A percentile compares a stretch with the other conserved stretches of the same genome.
phyloP scores from a whole-genome alignment of 225 moss, liverwort and hornwort genomes.

The Polytrichum formosum region DNA sequence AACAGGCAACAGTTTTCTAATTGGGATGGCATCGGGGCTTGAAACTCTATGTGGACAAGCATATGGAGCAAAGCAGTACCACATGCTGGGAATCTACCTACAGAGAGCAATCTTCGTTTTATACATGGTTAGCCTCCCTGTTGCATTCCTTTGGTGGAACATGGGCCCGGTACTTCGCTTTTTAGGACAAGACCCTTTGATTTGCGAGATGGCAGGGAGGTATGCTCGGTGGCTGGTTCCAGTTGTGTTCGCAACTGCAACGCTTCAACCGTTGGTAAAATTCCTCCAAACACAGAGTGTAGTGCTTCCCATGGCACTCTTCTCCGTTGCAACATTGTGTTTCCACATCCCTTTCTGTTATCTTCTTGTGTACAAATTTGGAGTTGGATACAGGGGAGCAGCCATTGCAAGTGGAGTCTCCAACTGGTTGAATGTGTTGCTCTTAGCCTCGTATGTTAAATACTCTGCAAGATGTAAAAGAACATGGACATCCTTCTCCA shows the following conservation, averaged over 20 bases:
- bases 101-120: slow-evolving; percentile 63
- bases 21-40: slow-evolving; percentile 59
- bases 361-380: slow-evolving; percentile 44
- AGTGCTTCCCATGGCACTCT: slow-evolving; percentile 60
- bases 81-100: slow-evolving; percentile 52
- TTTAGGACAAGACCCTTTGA: slow-evolving; percentile 52
- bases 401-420: slow-evolving; percentile 54
- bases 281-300: slow-evolving; percentile 65
- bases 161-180: slow-evolving; percentile 37
- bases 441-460: slow-evolving; percentile 37
- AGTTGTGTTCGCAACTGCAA: slow-evolving; percentile 43
- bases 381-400: slow-evolving; percentile 57
- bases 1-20: slow-evolving; percentile 48
- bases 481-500: slow-evolving; percentile 65
- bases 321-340: slow-evolving; percentile 37
- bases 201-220: slow-evolving; percentile 41
- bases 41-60: slow-evolving; percentile 88
- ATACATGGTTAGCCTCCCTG: slow-evolving; percentile 18
- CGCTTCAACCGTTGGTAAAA: slow-evolving; percentile 58
- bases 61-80: slow-evolving; percentile 71
- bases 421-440: slow-evolving; percentile 58
- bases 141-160: slow-evolving; percentile 52
- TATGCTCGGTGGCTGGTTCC: slow-evolving; percentile 54
- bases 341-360: slow-evolving; percentile 64
- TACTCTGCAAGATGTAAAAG: slow-evolving; percentile 29